Evolutionary conservation across 2,329 filamentous ascomycete genomes (phyloP).

Genomic region (Colletotrichum somersetense): DNA sequence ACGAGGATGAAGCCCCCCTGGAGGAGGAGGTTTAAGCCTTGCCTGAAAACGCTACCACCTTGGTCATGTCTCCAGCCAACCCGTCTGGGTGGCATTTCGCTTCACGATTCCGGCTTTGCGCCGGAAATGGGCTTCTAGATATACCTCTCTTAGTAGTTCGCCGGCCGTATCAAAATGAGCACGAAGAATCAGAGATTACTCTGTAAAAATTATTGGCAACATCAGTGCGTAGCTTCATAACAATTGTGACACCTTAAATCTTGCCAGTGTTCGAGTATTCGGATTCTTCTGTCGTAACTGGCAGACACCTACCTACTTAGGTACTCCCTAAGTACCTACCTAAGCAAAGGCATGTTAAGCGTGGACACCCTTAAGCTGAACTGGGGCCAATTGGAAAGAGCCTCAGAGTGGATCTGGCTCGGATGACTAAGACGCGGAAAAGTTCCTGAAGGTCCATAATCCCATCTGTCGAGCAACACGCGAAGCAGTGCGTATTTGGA

Average conservation of each 20-base stretch:
- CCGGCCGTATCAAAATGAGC: constrained; percentile 50
- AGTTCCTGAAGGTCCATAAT: constrained; percentile 43
- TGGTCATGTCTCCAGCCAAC: constrained; percentile 19
- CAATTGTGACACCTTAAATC: neutral
- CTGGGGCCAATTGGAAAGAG: constrained; percentile 23
- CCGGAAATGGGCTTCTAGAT: constrained; percentile 54
- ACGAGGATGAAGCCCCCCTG: constrained; percentile 84
- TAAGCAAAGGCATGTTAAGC: neutral
- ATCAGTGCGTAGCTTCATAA: neutral
- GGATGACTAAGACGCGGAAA: constrained; percentile 52
- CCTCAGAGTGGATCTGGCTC: constrained; percentile 7
- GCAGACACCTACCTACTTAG: neutral
- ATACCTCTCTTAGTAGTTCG: constrained; percentile 54
- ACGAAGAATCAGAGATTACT: constrained; percentile 47
- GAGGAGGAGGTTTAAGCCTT: constrained; percentile 74
- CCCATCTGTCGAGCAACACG: constrained; percentile 16
- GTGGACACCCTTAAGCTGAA: neutral
- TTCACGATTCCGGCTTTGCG: constrained; percentile 45
- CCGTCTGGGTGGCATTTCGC: constrained; percentile 42
- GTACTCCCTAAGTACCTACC: neutral
- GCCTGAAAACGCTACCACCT: neutral
- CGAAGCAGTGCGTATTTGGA: constrained; percentile 18
- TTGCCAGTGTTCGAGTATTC: too few relatives aligned
- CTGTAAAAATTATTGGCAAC: constrained; percentile 23
- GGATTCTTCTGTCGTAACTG: neutral